phyloP scores from a whole-genome alignment of 768 basidiomycete genomes.

The Harrya chromipes region DNA sequence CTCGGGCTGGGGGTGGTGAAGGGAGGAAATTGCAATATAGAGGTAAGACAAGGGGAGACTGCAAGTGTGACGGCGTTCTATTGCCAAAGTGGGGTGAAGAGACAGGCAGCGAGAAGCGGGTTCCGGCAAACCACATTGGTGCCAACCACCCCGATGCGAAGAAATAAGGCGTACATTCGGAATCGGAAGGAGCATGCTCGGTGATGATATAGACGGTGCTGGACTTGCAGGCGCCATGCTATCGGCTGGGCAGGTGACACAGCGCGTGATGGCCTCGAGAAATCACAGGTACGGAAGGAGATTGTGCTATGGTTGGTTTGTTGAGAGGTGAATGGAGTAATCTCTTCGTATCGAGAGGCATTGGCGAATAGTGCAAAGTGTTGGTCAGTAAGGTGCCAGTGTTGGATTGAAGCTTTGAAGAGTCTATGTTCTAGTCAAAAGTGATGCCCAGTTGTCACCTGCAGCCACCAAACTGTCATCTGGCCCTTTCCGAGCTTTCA shows the following conservation, averaged over 20 bases:
- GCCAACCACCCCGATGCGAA: constrained; percentile 58
- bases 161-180: constrained; percentile 70
- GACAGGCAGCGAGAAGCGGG: constrained; percentile 37
- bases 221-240: too few relatives aligned
- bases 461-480: too few relatives aligned
- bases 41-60: background rate
- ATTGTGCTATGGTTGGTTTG: too few relatives aligned
- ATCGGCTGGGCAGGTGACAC: constrained; percentile 41
- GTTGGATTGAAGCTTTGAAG: too few relatives aligned
- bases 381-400: too few relatives aligned
- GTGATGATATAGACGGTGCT: constrained; percentile 54
- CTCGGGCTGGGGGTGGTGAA: too few relatives aligned
- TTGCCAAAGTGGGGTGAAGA: constrained; percentile 22
- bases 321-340: constrained; percentile 45
- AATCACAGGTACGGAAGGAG: too few relatives aligned
- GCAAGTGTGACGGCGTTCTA: background rate
- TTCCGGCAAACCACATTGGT: constrained; percentile 32
- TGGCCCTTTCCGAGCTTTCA: too few relatives aligned
- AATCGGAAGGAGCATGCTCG: constrained; percentile 85
- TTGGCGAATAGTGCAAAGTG: too few relatives aligned
- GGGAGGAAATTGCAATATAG: constrained; percentile 2
- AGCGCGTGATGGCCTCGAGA: too few relatives aligned
- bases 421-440: too few relatives aligned
- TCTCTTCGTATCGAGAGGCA: constrained; percentile 45
- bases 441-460: too few relatives aligned